phyloP scores from a whole-genome alignment of 1,139 yeast genomes.

The Kodamaea plutei region DNA sequence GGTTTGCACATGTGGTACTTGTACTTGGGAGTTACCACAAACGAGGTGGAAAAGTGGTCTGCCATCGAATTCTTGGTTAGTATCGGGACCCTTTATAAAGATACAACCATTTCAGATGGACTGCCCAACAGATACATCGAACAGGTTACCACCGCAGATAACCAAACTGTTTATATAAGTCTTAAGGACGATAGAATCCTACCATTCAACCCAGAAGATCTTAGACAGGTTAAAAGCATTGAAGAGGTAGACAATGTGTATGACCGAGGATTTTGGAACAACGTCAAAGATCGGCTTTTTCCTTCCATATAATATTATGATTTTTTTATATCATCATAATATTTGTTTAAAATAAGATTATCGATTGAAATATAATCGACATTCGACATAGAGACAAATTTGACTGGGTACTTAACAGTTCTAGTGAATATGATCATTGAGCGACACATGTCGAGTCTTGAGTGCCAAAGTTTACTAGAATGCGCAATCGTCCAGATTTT shows the following conservation, averaged over 20 bases:
- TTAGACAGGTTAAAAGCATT: conserved; percentile 34
- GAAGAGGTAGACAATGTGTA: conserved; percentile 54
- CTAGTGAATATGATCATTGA: no score
- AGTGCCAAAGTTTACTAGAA: no score
- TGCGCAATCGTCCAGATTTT: no score
- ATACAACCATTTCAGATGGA: background rate
- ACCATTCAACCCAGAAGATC: conserved; percentile 9
- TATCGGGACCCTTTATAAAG: conserved; percentile 27
- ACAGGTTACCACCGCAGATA: conserved; percentile 11
- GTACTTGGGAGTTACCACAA: conserved; percentile 85
- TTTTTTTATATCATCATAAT: no score
- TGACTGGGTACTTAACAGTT: no score
- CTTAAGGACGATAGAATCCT: conserved; percentile 23
- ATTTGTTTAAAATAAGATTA: no score
- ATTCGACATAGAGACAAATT: no score
- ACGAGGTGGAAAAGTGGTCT: conserved; percentile 83
- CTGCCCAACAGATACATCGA: conserved; percentile 18
- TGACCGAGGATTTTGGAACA: conserved; percentile 58
- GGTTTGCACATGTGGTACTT: conserved; percentile 59
- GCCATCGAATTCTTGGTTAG: conserved; percentile 58
- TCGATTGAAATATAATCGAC: no score
- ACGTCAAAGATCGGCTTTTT: conserved; percentile 33
- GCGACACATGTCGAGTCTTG: no score
- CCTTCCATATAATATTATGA: no score
- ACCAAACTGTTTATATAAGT: conserved; percentile 24